A percentile compares a stretch with the other conserved stretches of the same genome.
Conservation (phyloP, 2,329 filamentous ascomycete genomes). For the Alternaria triticimaculans region DNA sequence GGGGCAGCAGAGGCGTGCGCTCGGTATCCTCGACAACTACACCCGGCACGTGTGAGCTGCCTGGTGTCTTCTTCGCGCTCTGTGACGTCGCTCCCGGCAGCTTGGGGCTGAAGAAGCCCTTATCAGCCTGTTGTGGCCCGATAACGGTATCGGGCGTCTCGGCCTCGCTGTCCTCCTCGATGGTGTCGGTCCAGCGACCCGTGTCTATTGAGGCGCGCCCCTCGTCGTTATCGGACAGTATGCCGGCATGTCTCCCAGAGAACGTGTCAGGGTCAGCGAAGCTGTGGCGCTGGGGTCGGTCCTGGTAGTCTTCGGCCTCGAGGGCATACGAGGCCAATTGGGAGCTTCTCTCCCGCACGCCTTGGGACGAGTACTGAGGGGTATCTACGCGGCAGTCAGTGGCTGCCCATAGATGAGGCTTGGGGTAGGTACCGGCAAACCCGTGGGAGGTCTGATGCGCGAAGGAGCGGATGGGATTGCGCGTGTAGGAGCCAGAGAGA, state of each 20-base stretch:
- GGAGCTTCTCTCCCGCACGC: slow-evolving; percentile 84
- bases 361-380: slow-evolving; percentile 74
- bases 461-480: slow-evolving; percentile 74
- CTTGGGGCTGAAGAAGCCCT: slow-evolving; percentile 34
- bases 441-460: slow-evolving; percentile 70
- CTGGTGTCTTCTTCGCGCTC: slow-evolving; percentile 2
- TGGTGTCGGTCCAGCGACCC: slow-evolving; percentile 57
- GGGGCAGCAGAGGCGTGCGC: slow-evolving; percentile 49
- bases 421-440: slow-evolving; percentile 58
- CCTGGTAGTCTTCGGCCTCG: slow-evolving; percentile 44
- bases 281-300: slow-evolving; percentile 32
- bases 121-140: slow-evolving; percentile 20
- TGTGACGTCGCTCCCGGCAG: slow-evolving; percentile 4
- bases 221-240: slow-evolving; percentile 29
- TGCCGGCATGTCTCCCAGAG: slow-evolving; percentile 18
- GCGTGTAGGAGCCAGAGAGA: slow-evolving; percentile 40
- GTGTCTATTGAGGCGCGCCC: slow-evolving; percentile 40
- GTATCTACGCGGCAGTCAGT: slow-evolving; percentile 63
- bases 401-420: background rate
- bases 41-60: slow-evolving; percentile 19
- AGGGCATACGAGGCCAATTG: slow-evolving; percentile 85
- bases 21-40: slow-evolving; percentile 42
- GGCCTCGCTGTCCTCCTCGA: slow-evolving; percentile 68
- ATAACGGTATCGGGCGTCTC: slow-evolving; percentile 55
- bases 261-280: slow-evolving; percentile 33